Evolutionary conservation across 345 rosid species (phyloP), one percentile per base, ranked within the genome.

Genomic region (Dovyalis caffra): DNA sequence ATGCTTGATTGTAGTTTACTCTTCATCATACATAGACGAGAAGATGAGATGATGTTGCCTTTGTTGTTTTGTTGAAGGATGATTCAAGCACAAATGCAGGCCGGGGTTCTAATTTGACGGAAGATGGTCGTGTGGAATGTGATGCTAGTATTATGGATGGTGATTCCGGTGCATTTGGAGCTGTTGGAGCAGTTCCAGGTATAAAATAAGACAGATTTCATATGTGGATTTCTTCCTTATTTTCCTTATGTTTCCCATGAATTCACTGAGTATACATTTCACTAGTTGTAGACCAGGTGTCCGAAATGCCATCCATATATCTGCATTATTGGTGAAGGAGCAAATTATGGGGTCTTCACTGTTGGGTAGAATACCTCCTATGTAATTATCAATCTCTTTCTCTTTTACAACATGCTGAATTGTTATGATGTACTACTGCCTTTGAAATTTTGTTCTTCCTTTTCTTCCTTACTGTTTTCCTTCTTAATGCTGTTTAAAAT

Each of bases 61-160:
- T 69, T 43, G 4, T 33, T 51, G 65, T 58, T 38, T 65, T 4
- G 18, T 70, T 71, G 66, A 70, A 95, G 98, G 96, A 95, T 66
- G 99, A 93, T 74, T 94, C 98, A 6, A 68, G 86, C 77, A 90
- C 96, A 64, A 95, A 95, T 89, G 93, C 99, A 12, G 99, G 99
- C 43, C 80, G 97, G 73, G 99, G 99, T 56, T 95, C 99, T 61
- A 95, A 90, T 85, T 83, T 95, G 85, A 95, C 96, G 2, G 96
- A 93, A 82, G 97, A 93, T 74, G 98, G 98, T 12, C 82, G n/a
- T 8, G 93, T 90, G 60, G 99, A 95, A 83, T 91, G 97, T 76
- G 99, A 95, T 84, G 96, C 97, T 32, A 88, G 99, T 85, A 76
- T 91, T 58, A 93, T 93, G 95, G 98, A 95, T 85, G 98, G 98